These are phyloP conservation scores for Calonectria pteridis DNA, from an alignment of 2,329 filamentous ascomycete species.

Conservation along the genomic window DNA sequence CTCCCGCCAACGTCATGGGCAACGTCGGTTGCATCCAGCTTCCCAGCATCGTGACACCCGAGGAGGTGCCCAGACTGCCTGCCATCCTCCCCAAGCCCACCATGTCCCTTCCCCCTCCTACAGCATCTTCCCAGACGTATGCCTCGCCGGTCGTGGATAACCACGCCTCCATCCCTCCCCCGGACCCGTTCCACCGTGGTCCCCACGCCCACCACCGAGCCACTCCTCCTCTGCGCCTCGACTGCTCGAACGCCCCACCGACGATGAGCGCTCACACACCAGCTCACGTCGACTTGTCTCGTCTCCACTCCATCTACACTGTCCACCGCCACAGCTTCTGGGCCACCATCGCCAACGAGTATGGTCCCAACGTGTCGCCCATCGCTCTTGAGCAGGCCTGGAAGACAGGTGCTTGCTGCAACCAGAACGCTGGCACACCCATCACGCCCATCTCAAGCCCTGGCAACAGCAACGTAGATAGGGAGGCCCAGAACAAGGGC, in stretches of 20 bases:
- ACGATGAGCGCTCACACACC: constrained; percentile 48
- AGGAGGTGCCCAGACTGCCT: constrained; percentile 64
- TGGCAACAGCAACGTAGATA: constrained; percentile 54
- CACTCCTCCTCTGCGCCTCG: constrained; percentile 67
- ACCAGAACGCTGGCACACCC: constrained; percentile 56
- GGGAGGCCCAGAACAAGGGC: constrained; percentile 54
- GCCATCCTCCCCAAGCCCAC: constrained; percentile 76
- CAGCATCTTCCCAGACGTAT: constrained; percentile 55
- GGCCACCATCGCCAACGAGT: constrained; percentile 78
- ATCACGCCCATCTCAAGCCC: constrained; percentile 68
- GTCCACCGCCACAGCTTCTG: constrained; percentile 80
- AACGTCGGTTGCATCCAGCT: constrained; percentile 61
- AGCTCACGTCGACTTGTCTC: constrained; percentile 70
- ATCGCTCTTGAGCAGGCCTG: constrained; percentile 78
- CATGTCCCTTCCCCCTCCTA: constrained; percentile 58
- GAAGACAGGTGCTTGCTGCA: constrained; percentile 62
- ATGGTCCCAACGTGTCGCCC: constrained; percentile 73
- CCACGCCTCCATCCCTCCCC: constrained; percentile 57
- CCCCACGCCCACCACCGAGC: constrained; percentile 50
- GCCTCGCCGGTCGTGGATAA: constrained; percentile 58
- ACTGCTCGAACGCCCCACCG: constrained; percentile 64
- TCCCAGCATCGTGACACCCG: constrained; percentile 63
- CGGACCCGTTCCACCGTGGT: constrained; percentile 52
- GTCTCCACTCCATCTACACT: constrained; percentile 78
- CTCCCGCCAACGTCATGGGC: constrained; percentile 56